Evolutionary conservation across 495 filamentous ascomycete genomes (phyloP), one percentile per base, ranked within the genome.

Genomic region (Baudoinia panamericana): DNA sequence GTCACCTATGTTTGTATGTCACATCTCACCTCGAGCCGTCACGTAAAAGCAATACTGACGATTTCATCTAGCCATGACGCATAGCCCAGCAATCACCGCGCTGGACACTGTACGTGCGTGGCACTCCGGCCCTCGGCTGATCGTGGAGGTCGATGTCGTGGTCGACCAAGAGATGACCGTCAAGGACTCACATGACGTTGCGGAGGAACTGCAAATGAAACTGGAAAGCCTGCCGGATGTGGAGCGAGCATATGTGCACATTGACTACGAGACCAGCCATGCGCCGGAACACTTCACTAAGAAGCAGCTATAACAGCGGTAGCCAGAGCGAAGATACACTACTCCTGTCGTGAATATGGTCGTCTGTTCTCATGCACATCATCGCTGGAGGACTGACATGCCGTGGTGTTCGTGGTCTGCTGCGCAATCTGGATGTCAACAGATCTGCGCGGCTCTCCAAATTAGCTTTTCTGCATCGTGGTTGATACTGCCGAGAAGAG

Each of bases 251-350:
- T 97, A 96, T 63, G 90, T 96, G 11, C 90, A 97, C 61, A 86
- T 95, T 12, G 90, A 97, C 55, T 96, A 88, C 50, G 90, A 97
- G 68, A 87, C 85, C 5, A 86, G 79, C n/a, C 90, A 97, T 59
- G 93, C 93, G 64, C 90, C 90, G 8, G 63, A 64, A 56, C 61
- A 64, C 39, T 64, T 63, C 36, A 48, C 48, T 40, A 64, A 64
- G 55, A 64, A 64, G 51, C 60, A 64, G 43, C 35, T 64, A 13
- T 64, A 52, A 34, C 16, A 5, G 31, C n/a, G n/a, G n/a, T n/a
- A n/a, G n/a, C n/a, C n/a, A n/a, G n/a, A n/a, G n/a, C n/a, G n/a
- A n/a, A n/a, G n/a, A n/a, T n/a, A n/a, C n/a, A n/a, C n/a, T n/a
- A n/a, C n/a, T n/a, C n/a, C n/a, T n/a, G n/a, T n/a, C n/a, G n/a